phyloP scores from a whole-genome alignment of 2,329 filamentous ascomycete species.

The Colletotrichum tofieldiae region DNA sequence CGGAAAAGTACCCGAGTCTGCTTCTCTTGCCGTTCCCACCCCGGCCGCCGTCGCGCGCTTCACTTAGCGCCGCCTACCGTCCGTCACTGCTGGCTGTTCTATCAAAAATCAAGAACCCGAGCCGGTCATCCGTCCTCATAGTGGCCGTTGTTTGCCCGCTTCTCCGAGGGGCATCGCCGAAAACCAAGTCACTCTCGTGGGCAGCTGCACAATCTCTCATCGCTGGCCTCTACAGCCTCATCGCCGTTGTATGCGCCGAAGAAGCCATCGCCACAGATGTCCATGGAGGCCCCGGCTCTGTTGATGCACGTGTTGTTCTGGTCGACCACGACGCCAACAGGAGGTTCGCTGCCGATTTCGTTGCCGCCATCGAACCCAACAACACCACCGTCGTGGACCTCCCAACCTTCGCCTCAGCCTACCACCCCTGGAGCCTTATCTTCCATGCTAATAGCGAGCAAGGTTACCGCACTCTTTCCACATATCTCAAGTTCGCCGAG shows the following conservation, averaged over 20 bases:
- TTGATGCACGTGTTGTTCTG: conserved; percentile 83
- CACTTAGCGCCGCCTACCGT: conserved; percentile 73
- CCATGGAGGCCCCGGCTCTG: conserved; percentile 70
- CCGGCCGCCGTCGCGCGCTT: conserved; percentile 64
- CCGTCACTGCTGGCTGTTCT: conserved; percentile 71
- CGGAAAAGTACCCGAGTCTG: conserved; percentile 61
- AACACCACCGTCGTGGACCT: conserved; percentile 66
- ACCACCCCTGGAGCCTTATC: conserved; percentile 74
- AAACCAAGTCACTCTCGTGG: conserved; percentile 74
- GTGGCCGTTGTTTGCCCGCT: conserved; percentile 76
- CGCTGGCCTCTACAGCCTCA: conserved; percentile 83
- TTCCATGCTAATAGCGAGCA: conserved; percentile 78
- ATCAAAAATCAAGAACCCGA: conserved; percentile 60
- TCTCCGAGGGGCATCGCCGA: conserved; percentile 65
- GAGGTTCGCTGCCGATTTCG: conserved; percentile 52
- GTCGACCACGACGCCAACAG: conserved; percentile 71
- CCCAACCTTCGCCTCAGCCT: conserved; percentile 65
- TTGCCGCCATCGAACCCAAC: conserved; percentile 59
- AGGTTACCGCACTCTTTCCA: conserved; percentile 71
- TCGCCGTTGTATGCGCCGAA: conserved; percentile 80
- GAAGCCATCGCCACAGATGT: conserved; percentile 73
- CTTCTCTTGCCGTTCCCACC: conserved; percentile 77
- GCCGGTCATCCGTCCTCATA: conserved; percentile 59
- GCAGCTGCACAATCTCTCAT: conserved; percentile 80
- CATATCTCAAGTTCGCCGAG: conserved; percentile 65